Evolutionary conservation across 2,329 filamentous ascomycete species (phyloP), one percentile per base, ranked within the genome.

Genomic region (Trichophyton mentagrophytes): DNA sequence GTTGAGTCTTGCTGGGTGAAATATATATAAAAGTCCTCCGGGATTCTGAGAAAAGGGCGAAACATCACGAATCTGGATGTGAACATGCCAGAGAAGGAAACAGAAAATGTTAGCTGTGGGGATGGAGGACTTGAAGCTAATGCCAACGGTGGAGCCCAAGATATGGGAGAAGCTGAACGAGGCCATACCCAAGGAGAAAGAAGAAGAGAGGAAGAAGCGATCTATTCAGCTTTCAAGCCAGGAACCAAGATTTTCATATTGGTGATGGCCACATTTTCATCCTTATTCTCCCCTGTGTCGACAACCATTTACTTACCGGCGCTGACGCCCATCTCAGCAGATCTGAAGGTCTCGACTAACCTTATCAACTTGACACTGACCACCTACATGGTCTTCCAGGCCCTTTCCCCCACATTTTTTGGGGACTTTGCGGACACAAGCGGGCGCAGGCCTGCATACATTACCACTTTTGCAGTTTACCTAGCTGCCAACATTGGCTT

Each of bases 381-480:
- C 0, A 76, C 74, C 2, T 81, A 80, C 62, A 67, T 80, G 69
- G 73, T 74, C 65, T 76, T 86, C 51, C 84, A 87, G 68, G 84
- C 79, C 17, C 70, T 87, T 1, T 77, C 83, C 0, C 85, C 84
- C 0, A 81, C 79, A 4, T 68, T 87, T 11, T 80, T 84, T 53
- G 85, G 83, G 2, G 82, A 83, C 61, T 79, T 87, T 46, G 81
- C 81, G 4, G 84, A 87, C 67, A 77, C 76, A 65, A 77, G 79
- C 2, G 84, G 85, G 7, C 78, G 84, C 33, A 76, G 84, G n/a
- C 83, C 82, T 0, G 82, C 83, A 2, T 85, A 83, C 63, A 76
- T 85, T 25, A 68, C 85, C 30, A 77, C 79, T 25, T 82, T 86
- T 61, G 63, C 72, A 55, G 79, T 85, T 22, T 86, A 84, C 66